Evolutionary conservation across 495 filamentous ascomycete species (phyloP), one percentile per base, ranked within the genome.

Genomic region (Staphylotrichum tortipilum): DNA sequence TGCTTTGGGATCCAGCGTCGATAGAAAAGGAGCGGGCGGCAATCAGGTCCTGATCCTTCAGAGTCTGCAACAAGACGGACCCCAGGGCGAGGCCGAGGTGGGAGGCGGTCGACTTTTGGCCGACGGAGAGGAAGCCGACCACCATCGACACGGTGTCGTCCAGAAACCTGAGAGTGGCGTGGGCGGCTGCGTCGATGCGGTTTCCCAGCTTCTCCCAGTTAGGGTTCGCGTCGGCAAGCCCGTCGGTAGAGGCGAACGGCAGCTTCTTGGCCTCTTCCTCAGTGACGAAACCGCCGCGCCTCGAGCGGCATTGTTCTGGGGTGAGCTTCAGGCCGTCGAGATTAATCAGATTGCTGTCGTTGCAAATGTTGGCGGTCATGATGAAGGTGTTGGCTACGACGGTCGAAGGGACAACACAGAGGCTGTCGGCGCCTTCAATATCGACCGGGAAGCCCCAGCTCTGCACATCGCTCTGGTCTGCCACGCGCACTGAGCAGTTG

Each of bases 1-100:
- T 15, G 26, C 52, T 55, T 15, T 55, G 52, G 2, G 56, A 59
- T 5, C 56, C 56, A 35, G 50, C 50, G 18, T 55, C 54, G 33
- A 59, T 34, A 1, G 52, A 52, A 41, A 50, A 59, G 0, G 56
- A 59, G 15, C 9, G 35, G 4, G 56, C 44, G 2, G 26, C 45
- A 19, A 59, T 59, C 28, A 49, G 18, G 2, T 40, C 44, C 18
- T 22, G 15, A 8, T 42, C 40, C 36, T 59, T 52, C 26, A 59
- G 26, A 10, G 17, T 34, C 3, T 37, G 38, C 2, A 59, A 29
- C 1, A 53, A 11, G 1, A 44, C 34, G 3, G 52, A 52, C 3
- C 30, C 35, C 17, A 48, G 11, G 7, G 48, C 52, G 6, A 59
- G 40, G 4, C 52, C 56, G 12, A 59, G 38, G 34, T 59, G 56